Evolutionary conservation across 495 filamentous ascomycete genomes (phyloP).

Genomic region (Xylaria bambusicola): DNA sequence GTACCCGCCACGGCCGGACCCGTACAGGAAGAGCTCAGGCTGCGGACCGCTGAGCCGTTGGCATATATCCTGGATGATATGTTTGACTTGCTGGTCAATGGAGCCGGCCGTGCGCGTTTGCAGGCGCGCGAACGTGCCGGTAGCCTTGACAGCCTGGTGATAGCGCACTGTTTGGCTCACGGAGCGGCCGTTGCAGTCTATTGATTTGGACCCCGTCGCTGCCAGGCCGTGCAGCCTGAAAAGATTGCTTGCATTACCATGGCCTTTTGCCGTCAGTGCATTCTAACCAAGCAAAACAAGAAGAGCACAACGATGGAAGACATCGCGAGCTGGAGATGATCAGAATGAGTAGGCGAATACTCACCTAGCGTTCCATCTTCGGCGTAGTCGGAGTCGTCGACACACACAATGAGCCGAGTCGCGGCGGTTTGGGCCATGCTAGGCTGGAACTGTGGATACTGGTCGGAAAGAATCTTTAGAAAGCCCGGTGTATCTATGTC

Average conservation of each 20-base stretch:
- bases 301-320: too few species aligned
- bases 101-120: neutral
- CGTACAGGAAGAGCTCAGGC: constrained; percentile 10
- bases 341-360: neutral
- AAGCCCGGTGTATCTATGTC: too few species aligned
- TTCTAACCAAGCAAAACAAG: neutral
- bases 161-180: neutral
- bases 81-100: neutral
- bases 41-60: neutral
- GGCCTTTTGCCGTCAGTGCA: neutral
- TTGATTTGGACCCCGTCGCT: neutral
- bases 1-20: neutral
- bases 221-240: neutral
- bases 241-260: constrained; percentile 5
- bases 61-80: constrained; percentile 1
- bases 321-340: too few species aligned
- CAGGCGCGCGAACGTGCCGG: neutral
- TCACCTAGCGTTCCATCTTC: constrained; percentile 1
- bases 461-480: neutral
- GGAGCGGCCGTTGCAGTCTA: neutral
- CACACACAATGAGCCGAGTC: neutral
- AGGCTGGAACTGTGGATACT: neutral
- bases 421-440: neutral
- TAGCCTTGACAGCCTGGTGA: neutral
- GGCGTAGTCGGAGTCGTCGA: neutral